These are phyloP conservation scores for Symbiodinium natans DNA, from an alignment of 73 alveolate species.

Conservation along the genomic window DNA sequence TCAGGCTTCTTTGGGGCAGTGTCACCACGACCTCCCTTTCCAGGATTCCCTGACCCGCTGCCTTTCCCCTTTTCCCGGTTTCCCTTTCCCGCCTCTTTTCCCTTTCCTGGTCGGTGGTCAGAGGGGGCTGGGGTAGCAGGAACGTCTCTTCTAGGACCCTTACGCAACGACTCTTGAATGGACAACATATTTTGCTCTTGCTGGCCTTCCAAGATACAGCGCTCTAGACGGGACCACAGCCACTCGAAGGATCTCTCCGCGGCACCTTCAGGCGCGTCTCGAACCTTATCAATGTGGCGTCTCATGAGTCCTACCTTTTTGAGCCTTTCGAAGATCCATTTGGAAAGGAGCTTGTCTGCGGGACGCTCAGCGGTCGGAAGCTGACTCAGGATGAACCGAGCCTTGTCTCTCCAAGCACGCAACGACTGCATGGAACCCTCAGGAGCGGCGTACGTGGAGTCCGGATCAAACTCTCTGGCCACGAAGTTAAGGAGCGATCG, in stretches of 20 bases:
- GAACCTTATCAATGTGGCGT: background rate
- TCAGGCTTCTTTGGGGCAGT: too few species aligned
- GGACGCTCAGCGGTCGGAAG: conserved; percentile 2
- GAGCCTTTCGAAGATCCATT: conserved; percentile 27
- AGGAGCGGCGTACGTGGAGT: conserved; percentile 1
- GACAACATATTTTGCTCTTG: conserved; percentile 7
- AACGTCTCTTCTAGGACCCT: background rate
- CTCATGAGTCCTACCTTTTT: background rate
- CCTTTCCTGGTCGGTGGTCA: background rate
- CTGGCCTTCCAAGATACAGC: background rate
- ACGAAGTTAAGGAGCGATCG: conserved; percentile 3
- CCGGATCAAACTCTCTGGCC: background rate
- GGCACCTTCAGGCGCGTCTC: background rate
- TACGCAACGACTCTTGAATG: conserved; percentile 4
- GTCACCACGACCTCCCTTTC: too few species aligned
- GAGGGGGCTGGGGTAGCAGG: background rate
- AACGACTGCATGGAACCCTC: background rate
- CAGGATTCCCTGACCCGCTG: too few species aligned
- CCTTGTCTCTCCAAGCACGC: conserved; percentile 38
- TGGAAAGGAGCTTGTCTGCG: background rate
- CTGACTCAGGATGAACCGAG: background rate
- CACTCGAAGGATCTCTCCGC: background rate
- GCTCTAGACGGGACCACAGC: conserved; percentile 8
- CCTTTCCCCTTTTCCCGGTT: background rate
- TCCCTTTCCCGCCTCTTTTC: background rate